These are phyloP conservation scores for Rhinocladiella similis DNA, from an alignment of 2,329 filamentous ascomycete species.

Conservation along the genomic window DNA sequence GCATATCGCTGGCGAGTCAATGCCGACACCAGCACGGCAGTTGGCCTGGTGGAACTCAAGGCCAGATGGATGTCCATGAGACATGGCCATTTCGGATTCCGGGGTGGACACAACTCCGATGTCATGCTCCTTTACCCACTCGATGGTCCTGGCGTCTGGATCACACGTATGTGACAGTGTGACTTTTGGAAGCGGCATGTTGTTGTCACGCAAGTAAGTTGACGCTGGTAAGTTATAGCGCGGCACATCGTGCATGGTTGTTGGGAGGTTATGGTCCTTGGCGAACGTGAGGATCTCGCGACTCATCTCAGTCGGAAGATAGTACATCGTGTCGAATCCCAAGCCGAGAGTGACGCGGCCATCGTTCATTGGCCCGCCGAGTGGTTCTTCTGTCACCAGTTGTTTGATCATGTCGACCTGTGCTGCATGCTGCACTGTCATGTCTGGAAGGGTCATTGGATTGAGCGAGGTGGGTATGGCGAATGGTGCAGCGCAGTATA, in stretches of 20 bases:
- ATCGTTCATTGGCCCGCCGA: constrained; percentile 26
- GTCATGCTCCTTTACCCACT: constrained; percentile 19
- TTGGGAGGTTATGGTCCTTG: constrained; percentile 22
- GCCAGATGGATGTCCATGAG: constrained; percentile 30
- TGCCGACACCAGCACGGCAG: constrained; percentile 30
- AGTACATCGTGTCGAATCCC: constrained; percentile 31
- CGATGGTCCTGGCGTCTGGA: constrained; percentile 26
- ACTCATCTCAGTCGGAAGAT: constrained; percentile 23
- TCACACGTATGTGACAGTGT: constrained; percentile 44
- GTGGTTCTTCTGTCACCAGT: constrained; percentile 20
- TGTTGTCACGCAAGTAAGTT: constrained; percentile 2
- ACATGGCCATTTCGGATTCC: constrained; percentile 53
- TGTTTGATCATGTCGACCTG: constrained; percentile 26
- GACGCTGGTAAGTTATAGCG: constrained; percentile 27
- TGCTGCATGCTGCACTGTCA: neutral
- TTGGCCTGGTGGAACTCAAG: constrained; percentile 36
- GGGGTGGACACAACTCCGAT: constrained; percentile 46
- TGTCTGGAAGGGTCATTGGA: constrained; percentile 9
- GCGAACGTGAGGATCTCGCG: constrained; percentile 12
- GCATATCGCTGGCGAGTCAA: constrained; percentile 35
- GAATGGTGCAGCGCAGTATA: constrained; percentile 32
- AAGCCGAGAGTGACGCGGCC: constrained; percentile 33
- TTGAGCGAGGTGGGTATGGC: constrained; percentile 5
- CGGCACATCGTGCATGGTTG: constrained; percentile 31
- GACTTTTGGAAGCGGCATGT: constrained; percentile 15